A percentile compares a stretch with the other conserved stretches of the same genome.
These are phyloP conservation scores for Cicer bijugum DNA, from an alignment of 306 rosid genomes.

Conservation along the genomic window DNA sequence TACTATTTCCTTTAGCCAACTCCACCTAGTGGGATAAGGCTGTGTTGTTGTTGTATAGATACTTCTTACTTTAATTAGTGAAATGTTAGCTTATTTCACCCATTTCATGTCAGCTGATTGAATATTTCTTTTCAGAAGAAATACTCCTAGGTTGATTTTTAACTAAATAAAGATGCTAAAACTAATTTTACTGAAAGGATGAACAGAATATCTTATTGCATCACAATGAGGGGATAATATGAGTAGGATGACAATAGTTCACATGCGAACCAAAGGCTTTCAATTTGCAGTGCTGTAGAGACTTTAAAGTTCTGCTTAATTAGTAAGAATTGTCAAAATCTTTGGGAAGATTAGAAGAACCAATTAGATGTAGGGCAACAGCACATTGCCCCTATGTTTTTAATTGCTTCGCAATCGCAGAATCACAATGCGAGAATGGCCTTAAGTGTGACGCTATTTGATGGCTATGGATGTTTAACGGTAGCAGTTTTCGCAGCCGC, in stretches of 20 bases:
- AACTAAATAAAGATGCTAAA: neutral
- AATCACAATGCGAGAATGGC: too few relatives aligned
- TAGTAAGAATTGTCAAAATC: constrained; percentile 22
- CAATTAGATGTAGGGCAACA: constrained; percentile 1
- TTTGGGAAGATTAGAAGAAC: constrained; percentile 6
- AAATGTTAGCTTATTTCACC: neutral
- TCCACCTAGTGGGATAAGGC: neutral
- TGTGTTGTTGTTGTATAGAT: neutral
- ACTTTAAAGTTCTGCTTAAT: constrained; percentile 26
- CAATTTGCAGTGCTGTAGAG: neutral
- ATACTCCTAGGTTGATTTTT: neutral
- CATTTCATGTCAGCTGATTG: neutral
- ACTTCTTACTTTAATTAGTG: neutral
- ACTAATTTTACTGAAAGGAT: constrained; percentile 7
- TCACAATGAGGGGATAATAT: constrained; percentile 10
- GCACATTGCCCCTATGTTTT: neutral
- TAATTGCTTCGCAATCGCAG: too few relatives aligned
- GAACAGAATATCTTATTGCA: constrained; percentile 10
- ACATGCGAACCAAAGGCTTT: constrained; percentile 1
- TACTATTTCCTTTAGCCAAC: neutral
- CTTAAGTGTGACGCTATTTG: too few relatives aligned
- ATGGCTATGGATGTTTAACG: too few relatives aligned
- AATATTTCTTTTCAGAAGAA: constrained; percentile 8
- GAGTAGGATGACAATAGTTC: constrained; percentile 22
- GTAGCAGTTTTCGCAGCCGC: too few relatives aligned